A percentile compares a stretch with the other conserved stretches of the same genome.
Conservation (phyloP, 2,329 filamentous ascomycete species). For the Penicillium sp. region DNA sequence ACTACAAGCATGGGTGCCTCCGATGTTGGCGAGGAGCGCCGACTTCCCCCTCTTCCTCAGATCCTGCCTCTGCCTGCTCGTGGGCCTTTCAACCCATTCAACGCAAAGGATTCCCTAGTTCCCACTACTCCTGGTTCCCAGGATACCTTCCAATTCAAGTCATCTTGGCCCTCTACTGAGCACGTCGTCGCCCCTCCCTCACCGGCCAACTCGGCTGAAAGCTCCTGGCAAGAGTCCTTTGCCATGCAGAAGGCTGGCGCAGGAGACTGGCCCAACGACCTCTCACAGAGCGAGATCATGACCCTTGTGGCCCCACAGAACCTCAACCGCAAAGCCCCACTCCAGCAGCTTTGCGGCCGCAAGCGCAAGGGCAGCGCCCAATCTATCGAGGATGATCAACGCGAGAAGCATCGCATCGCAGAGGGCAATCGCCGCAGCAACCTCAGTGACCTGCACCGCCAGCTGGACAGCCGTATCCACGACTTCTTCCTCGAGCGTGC, state of each 20-base stretch:
- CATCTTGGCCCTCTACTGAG: constrained; percentile 32
- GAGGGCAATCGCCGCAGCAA: constrained; percentile 45
- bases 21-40: constrained; percentile 37
- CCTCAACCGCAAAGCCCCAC: constrained; percentile 41
- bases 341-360: constrained; percentile 43
- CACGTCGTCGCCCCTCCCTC: constrained; percentile 38
- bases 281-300: constrained; percentile 37
- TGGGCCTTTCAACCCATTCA: constrained; percentile 42
- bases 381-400: constrained; percentile 40
- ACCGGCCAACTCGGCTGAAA: constrained; percentile 40
- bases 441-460: constrained; percentile 41
- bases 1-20: constrained; percentile 21
- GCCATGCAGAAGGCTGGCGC: constrained; percentile 29
- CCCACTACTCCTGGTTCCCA: constrained; percentile 38
- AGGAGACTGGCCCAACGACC: constrained; percentile 37
- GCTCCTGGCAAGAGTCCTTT: constrained; percentile 39
- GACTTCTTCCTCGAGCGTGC: constrained; percentile 43
- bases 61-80: constrained; percentile 39
- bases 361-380: constrained; percentile 41
- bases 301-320: constrained; percentile 38
- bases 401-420: constrained; percentile 44
- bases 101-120: constrained; percentile 28
- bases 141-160: constrained; percentile 38
- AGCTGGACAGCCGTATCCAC: constrained; percentile 40
- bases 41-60: constrained; percentile 40